Conservation (phyloP, 2,329 filamentous ascomycete genomes). For the Nemania sp. region DNA sequence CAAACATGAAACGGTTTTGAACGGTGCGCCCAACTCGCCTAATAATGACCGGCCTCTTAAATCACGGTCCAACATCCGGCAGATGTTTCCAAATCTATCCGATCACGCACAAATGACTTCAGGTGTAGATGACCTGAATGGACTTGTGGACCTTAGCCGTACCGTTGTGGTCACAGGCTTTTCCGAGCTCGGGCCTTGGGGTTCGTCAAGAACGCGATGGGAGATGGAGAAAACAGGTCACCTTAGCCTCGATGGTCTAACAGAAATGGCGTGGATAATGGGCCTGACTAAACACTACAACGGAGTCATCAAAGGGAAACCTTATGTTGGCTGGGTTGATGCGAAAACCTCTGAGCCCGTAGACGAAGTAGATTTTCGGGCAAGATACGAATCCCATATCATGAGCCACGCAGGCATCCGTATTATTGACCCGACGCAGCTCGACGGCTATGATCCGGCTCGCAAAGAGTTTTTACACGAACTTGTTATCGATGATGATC, state of each 20-base stretch:
- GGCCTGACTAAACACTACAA: conserved; percentile 99
- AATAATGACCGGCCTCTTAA: not conserved
- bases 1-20: not conserved
- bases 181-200: conserved; percentile 94
- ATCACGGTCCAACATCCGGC: conserved; percentile 18
- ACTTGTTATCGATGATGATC: conserved; percentile 93
- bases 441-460: conserved; percentile 94
- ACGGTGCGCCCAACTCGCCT: not conserved
- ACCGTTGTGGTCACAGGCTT: conserved; percentile 97
- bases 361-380: conserved; percentile 95
- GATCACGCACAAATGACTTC: conserved; percentile 90
- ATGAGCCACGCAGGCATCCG: conserved; percentile 96
- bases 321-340: conserved; percentile 96
- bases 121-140: conserved; percentile 83
- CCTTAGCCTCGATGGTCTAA: conserved; percentile 94
- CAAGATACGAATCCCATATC: conserved; percentile 95
- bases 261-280: conserved; percentile 99
- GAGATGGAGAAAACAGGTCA: conserved; percentile 97
- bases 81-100: conserved; percentile 65
- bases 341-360: conserved; percentile 91
- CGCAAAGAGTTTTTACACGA: conserved; percentile 98
- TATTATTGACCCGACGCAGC: conserved; percentile 94
- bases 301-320: conserved; percentile 91
- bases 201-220: conserved; percentile 96
- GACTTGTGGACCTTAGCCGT: conserved; percentile 98